Base-by-base conservation (phyloP, 2,329 filamentous ascomycete species). In the Venturia pyrina region DNA sequence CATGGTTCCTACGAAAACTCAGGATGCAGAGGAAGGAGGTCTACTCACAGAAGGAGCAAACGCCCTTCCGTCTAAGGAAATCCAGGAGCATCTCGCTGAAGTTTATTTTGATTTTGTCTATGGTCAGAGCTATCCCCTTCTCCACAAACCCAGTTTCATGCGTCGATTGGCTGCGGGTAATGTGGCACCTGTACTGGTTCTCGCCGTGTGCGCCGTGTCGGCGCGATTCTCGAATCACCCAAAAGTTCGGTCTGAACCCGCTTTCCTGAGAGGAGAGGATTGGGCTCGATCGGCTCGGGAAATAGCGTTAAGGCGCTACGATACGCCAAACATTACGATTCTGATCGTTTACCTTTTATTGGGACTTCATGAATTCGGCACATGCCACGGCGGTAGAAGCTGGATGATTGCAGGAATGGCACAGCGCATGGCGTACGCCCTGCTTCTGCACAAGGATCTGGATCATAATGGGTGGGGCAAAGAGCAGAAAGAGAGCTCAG, bases 141-240 rank as follows among this genome's bases (percentile, higher is more conserved):
- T 99, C 11, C 95, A 99, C 77, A 98, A 97, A 74, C 93, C 95
- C 46, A 98, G 93, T 74, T 98, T 96, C 75, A 96, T 98, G 89
- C 85, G 93, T 67, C 91, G 91, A 72, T 76, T 95, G 65, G 91
- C 89, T 71, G 84, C 87, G 67, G 89, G 90, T 40, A 88, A 88
- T 1, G 81, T 98, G 15, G 93, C 95, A 0, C 95, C 95, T 0
- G 93, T 98, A 13, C 80, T 99, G 17, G 87, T 96, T 64, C 83
- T 99, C n/a, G 91, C 93, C 7, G 90, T 99, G 11, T 98, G 95
- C 76, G 93, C 93, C 28, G 87, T 98, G 57, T 91, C 95, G n/a
- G 93, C 93, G 48, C 88, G 95, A 50, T 99, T 98, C 74, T 96
- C 93, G 1, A 90, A 87, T 24, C 93, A 96, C 74, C 91, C 93